Base-by-base conservation (phyloP, 2,329 filamentous ascomycete genomes). In the Diaporthe sp. region DNA sequence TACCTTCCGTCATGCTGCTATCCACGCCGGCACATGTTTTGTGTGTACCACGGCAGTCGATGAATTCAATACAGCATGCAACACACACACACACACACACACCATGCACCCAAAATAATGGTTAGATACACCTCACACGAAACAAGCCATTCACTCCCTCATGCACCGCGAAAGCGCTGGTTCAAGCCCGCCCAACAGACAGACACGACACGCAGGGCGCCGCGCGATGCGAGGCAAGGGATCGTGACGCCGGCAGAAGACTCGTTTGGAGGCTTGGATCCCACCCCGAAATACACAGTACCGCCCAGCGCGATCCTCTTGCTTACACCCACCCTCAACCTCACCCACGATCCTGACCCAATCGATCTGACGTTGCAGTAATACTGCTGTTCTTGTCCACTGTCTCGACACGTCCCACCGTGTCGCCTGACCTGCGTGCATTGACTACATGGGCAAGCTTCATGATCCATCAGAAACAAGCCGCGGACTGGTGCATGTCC, bases 221-320 rank as follows among this genome's bases (percentile, higher is more conserved):
- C n/a, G 30, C 63, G 44, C 63, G 44, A 51, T 66, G 63, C 63
- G 30, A 66, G 30, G 61, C 61, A 65, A 65, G 61, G 61, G 61
- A 65, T 65, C 61, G 39, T 63, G 59, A 66, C 61, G 61, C 61
- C 61, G 61, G 61, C 61, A 66, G 42, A 66, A 66, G 10, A 17
- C 42, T 37, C 44, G 39, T 35, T 50, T 42, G 35, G 56, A 44
- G 30, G 19, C 32, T 25, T n/a, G 55, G 55, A 63, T 44, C 12
- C 37, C 37, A 44, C 58, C 10, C 17, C 19, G 4, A 12, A 44
- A 27, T 44, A 25, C n/a, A n/a, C n/a, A n/a, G n/a, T n/a, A n/a
- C n/a, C 37, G 25, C 25, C 58, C 58, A 30, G 10, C 58, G 37
- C 58, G 13, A 2, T 63, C 58, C 30, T 25, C n/a, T 42, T 42